Percentiles rank a stretch among this genome's conserved stretches.
These are phyloP conservation scores for Termitomyces eurrhizus DNA, from an alignment of 768 basidiomycete genomes.

Conservation along the genomic window DNA sequence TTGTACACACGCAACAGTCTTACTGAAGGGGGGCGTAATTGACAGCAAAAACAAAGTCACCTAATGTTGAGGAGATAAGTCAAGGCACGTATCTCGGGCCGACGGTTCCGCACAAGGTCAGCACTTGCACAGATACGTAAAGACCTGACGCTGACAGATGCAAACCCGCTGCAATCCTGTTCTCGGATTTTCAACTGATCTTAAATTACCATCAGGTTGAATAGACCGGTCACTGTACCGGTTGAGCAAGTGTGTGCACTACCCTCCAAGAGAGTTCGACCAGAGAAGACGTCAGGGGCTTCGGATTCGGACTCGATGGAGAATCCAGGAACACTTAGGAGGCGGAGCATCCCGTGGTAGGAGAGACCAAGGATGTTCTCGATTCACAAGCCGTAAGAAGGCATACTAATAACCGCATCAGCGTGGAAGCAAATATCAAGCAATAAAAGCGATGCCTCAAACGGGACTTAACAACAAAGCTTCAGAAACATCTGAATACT, in stretches of 20 bases:
- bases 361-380: slow-evolving; percentile 59
- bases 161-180: neutral
- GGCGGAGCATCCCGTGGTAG: slow-evolving; percentile 49
- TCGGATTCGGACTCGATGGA: slow-evolving; percentile 43
- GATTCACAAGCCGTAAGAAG: slow-evolving; percentile 51
- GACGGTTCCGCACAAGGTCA: slow-evolving; percentile 70
- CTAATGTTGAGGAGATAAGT: slow-evolving; percentile 68
- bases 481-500: slow-evolving; percentile 37
- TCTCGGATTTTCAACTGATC: neutral
- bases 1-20: slow-evolving; percentile 58
- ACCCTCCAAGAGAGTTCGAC: slow-evolving; percentile 59
- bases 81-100: slow-evolving; percentile 51
- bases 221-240: slow-evolving; percentile 58
- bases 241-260: slow-evolving; percentile 44
- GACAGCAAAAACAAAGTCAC: slow-evolving; percentile 65
- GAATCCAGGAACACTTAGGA: slow-evolving; percentile 46
- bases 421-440: slow-evolving; percentile 49
- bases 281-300: slow-evolving; percentile 54
- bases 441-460: slow-evolving; percentile 49
- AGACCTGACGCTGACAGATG: slow-evolving; percentile 22
- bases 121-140: slow-evolving; percentile 66
- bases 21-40: slow-evolving; percentile 62
- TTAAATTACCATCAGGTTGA: slow-evolving; percentile 55
- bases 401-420: slow-evolving; percentile 43
- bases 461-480: slow-evolving; percentile 45